Conservation (phyloP, 2,329 filamentous ascomycete species). For the Thielaviopsis ethacetica region DNA sequence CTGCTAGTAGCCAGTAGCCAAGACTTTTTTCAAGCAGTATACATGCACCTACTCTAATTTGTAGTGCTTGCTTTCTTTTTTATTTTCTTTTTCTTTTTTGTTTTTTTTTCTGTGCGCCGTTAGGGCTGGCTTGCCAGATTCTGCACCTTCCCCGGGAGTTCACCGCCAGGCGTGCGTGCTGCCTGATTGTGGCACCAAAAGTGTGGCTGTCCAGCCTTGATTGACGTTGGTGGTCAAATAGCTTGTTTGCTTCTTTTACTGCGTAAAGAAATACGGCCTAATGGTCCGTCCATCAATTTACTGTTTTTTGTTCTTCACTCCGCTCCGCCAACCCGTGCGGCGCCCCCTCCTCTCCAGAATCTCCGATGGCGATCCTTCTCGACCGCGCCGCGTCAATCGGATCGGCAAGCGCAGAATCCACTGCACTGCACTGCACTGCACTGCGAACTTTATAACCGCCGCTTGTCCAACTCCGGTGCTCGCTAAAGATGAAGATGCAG, state of each 20-base stretch:
- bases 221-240: not conserved
- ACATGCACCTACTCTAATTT: too few species aligned
- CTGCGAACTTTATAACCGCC: not conserved
- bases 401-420: not conserved
- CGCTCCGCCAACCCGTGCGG: not conserved
- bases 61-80: too few species aligned
- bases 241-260: too few species aligned
- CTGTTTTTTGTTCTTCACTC: not conserved
- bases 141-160: not conserved
- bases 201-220: not conserved
- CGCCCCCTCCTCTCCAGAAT: too few species aligned
- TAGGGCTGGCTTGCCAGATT: not conserved
- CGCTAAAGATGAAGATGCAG: not conserved
- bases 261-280: too few species aligned
- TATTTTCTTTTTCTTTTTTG: not conserved
- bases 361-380: not conserved
- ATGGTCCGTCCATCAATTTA: not conserved
- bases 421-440: not conserved
- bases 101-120: not conserved
- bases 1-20: too few species aligned
- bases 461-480: not conserved
- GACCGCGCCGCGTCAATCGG: not conserved
- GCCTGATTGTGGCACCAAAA: not conserved
- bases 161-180: not conserved
- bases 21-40: too few species aligned